Evolutionary conservation across 2,329 filamentous ascomycete genomes (phyloP).

Genomic region (Nemania sp.): DNA sequence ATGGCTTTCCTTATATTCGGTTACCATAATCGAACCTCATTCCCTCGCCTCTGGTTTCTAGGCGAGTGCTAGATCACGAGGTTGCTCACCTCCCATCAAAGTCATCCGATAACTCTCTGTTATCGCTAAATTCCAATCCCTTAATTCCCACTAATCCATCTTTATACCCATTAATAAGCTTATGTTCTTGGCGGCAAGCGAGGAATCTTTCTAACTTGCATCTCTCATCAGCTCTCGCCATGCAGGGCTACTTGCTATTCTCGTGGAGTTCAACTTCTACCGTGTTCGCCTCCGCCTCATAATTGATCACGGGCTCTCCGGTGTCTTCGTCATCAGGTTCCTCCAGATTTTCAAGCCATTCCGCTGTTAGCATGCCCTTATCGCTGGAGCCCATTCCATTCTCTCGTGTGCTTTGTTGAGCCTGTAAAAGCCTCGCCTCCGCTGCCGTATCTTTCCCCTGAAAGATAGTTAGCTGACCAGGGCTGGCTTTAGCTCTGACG

Average conservation of each 20-base stretch:
- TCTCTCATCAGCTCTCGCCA: background rate
- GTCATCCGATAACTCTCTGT: background rate
- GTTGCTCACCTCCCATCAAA: background rate
- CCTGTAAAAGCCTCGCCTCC: constrained; percentile 27
- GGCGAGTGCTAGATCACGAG: background rate
- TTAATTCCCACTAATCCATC: background rate
- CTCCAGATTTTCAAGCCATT: constrained; percentile 36
- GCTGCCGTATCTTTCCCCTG: constrained; percentile 3
- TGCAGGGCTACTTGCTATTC: background rate
- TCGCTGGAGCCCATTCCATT: background rate
- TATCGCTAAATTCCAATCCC: background rate
- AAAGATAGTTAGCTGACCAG: background rate
- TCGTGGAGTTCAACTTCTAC: background rate
- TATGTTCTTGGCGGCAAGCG: constrained; percentile 5
- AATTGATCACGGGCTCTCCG: background rate
- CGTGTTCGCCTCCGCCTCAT: background rate
- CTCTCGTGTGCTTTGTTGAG: constrained; percentile 14
- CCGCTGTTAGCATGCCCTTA: constrained; percentile 25
- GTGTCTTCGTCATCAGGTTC: background rate
- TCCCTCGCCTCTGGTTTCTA: background rate
- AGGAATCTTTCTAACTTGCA: background rate
- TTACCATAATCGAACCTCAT: background rate
- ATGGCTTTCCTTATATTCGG: background rate
- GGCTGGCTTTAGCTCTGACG: background rate
- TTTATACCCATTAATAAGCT: constrained; percentile 4